Percentiles rank a stretch among this genome's conserved stretches.
Conservation (phyloP, 768 basidiomycete genomes). For the Phlebiopsis gigantea region DNA sequence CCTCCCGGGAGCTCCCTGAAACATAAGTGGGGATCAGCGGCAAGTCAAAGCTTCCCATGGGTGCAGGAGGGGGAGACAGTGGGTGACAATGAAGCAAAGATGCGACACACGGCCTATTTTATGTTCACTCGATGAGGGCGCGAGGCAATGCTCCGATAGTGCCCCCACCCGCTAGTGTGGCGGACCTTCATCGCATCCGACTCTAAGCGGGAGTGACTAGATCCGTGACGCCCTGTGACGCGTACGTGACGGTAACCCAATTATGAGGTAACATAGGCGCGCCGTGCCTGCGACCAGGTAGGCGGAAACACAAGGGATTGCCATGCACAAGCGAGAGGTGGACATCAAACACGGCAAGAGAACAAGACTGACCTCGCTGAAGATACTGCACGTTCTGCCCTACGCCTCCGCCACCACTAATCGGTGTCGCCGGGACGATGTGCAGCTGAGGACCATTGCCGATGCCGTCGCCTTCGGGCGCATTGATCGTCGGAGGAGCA, state of each 20-base stretch:
- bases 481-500: constrained; percentile 52
- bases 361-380: constrained; percentile 43
- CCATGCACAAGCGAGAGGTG: neutral
- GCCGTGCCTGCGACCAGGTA: neutral
- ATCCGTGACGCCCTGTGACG: neutral
- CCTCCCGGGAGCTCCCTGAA: constrained; percentile 10
- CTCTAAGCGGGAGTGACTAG: neutral
- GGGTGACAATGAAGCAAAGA: neutral
- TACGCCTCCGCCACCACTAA: constrained; percentile 53
- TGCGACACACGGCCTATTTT: neutral
- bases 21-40: neutral
- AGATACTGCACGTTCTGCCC: constrained; percentile 48
- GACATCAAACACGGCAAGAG: neutral
- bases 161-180: neutral
- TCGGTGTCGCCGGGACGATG: constrained; percentile 80
- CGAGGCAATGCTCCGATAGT: neutral
- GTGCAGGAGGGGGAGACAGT: neutral
- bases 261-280: neutral
- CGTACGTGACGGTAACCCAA: neutral
- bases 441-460: constrained; percentile 59
- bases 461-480: constrained; percentile 51
- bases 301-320: neutral
- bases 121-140: neutral
- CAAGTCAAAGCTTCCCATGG: constrained; percentile 1
- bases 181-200: neutral